Conservation (phyloP, 73 alveolate species). For the Breviolum minutum region DNA sequence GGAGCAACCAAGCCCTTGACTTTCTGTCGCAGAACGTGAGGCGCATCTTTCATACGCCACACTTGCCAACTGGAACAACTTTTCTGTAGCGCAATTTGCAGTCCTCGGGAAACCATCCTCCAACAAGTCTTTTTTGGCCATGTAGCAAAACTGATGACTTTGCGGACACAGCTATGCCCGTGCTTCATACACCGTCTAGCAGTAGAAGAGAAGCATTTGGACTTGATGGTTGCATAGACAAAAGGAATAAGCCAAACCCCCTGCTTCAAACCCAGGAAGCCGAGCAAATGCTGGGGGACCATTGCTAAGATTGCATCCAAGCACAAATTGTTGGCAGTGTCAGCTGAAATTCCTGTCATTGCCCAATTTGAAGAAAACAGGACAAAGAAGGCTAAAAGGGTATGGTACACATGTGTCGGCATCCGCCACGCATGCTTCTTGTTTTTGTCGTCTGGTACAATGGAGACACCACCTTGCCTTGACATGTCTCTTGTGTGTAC, state of each 20-base stretch:
- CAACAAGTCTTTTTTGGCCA: slow-evolving; percentile 52
- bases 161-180: slow-evolving; percentile 15
- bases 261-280: neutral
- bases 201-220: slow-evolving; percentile 4
- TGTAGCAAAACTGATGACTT: neutral
- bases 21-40: neutral
- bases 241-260: neutral
- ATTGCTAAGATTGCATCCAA: neutral
- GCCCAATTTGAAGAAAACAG: slow-evolving; percentile 29
- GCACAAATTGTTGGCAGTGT: neutral
- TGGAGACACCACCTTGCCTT: neutral
- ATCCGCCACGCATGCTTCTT: slow-evolving; percentile 28
- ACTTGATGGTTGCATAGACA: slow-evolving; percentile 7
- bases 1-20: neutral
- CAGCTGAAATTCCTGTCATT: neutral
- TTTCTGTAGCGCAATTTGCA: slow-evolving; percentile 30
- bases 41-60: slow-evolving; percentile 26
- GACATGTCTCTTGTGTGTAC: neutral
- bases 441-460: slow-evolving; percentile 32
- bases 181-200: neutral
- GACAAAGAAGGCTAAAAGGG: slow-evolving; percentile 16
- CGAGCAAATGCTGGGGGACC: neutral
- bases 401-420: neutral
- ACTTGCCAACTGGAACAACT: slow-evolving; percentile 19
- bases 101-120: slow-evolving; percentile 38